These are phyloP conservation scores for Papiliotrema fonsecae DNA, from an alignment of 1,284 basidiomycete genomes.

Conservation along the genomic window DNA sequence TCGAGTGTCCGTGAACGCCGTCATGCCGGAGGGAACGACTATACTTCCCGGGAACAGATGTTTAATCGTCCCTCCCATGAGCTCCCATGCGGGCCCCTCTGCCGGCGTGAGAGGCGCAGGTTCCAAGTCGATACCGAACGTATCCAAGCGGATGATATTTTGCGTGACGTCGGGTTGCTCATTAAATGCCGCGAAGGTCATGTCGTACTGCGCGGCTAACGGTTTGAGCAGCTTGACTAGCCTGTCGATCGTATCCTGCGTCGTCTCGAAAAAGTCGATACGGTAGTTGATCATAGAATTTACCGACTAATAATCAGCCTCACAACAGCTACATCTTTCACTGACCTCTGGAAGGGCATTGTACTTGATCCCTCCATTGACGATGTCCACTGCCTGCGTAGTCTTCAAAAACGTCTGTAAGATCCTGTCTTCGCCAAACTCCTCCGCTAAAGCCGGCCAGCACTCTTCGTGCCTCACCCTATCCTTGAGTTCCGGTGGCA, in stretches of 20 bases:
- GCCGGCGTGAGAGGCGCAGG: conserved; percentile 16
- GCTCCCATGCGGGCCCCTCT: conserved; percentile 9
- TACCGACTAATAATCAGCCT: conserved; percentile 3
- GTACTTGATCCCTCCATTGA: conserved; percentile 21
- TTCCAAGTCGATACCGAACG: conserved; percentile 8
- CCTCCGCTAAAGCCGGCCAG: neutral
- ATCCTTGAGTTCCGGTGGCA: conserved; percentile 5
- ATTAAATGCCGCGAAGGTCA: conserved; percentile 13
- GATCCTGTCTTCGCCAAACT: conserved; percentile 3
- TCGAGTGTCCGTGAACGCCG: conserved; percentile 14
- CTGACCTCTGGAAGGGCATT: conserved; percentile 19
- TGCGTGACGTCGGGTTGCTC: conserved; percentile 9
- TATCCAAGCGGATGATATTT: conserved; percentile 13
- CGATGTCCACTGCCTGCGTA: conserved; percentile 15
- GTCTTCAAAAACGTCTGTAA: conserved; percentile 14
- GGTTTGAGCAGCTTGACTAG: conserved; percentile 6
- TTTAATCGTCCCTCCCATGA: conserved; percentile 17
- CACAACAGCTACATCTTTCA: neutral
- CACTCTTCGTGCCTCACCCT: conserved; percentile 6
- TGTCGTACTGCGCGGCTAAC: conserved; percentile 8
- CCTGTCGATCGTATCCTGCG: conserved; percentile 5
- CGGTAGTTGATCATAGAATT: conserved; percentile 16
- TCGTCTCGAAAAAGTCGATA: conserved; percentile 15
- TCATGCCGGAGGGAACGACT: conserved; percentile 17
- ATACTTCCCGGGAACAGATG: conserved; percentile 13